Base-by-base conservation (phyloP, 148 eudicot species). In the Camellia lanceoleosa region DNA sequence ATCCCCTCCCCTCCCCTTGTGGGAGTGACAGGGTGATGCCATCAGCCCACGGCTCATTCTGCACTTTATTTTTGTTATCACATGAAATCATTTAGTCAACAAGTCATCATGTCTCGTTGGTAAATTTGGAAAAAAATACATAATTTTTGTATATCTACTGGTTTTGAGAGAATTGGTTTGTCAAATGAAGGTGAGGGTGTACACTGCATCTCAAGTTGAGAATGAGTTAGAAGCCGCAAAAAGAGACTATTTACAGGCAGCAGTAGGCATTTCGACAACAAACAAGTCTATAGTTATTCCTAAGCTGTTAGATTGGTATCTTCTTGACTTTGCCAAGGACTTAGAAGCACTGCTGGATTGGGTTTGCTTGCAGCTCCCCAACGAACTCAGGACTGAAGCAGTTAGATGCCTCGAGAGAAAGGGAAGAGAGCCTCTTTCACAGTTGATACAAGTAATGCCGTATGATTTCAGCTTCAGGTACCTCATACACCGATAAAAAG, bases 401-500 rank as follows among this genome's bases (percentile, higher is more conserved):
- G 77, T 91, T 0, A 71, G 63, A 66, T 87, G 88, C 82, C 84
- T 96, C 5, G 89, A 80, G 73, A 84, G 79, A 75, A 83, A 78
- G 71, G 87, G 80, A 67, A 74, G 82, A 69, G 80, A 85, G 56
- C 77, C 89, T 68, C 80, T 92, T 43, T 87, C 91, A 12, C 85
- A 89, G 41, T 55, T 84, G 9, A 84, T 92, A 44, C 89, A 89
- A 61, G 87, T 92, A 52, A 83, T 85, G 65, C 97, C 98, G 4
- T 93, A 92, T 80, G 90, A 89, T 81, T 96, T 93, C 91, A 89
- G 87, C 71, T 96, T 96, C 88, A 89, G 99, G 83, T 96, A 93
- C 87, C 92, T 93, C 65, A 79, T 93, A 75, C 87, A 86, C 56
- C 83, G 74, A 73, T 91, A 77, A 80, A 65, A 47, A 55, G 67